Evolutionary conservation across 2,329 filamentous ascomycete species (phyloP), one percentile per base, ranked within the genome.

Genomic region (Alternaria metachromatica): DNA sequence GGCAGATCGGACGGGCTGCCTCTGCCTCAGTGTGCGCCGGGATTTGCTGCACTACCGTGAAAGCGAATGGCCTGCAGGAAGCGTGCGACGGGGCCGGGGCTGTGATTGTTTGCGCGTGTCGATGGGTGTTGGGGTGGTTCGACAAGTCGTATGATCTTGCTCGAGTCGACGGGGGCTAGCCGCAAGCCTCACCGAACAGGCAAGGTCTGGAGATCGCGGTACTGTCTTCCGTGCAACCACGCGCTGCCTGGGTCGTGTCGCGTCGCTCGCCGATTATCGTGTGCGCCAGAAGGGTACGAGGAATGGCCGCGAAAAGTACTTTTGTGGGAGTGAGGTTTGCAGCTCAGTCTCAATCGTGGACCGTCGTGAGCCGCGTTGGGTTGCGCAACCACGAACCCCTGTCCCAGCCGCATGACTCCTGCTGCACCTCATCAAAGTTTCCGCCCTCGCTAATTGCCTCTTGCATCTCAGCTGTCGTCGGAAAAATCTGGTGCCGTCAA

Each of bases 61-160:
- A 10, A 41, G 55, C 60, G 10, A 45, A 41, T 58, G 9, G 60
- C 41, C 54, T 66, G 60, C 56, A 53, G 41, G 20, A 51, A 30
- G 48, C 11, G 60, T 60, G 41, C 53, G 50, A 66, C 53, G n/a
- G 46, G 26, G 46, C 60, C 51, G 51, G 63, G 63, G 41, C 28
- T 23, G 45, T 49, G 57, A 33, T 23, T 55, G 65, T 26, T 57
- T 62, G 53, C 37, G 57, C 45, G 50, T 60, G 37, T 51, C 58
- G 55, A 49, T 58, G 53, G 50, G 55, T 48, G 55, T 51, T 57
- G 54, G 57, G 23, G 60, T 65, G 64, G 57, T 53, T 43, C 50
- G 55, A 58, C 28, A 57, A 55, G 56, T 66, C 57, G 64, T 64
- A 61, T 53, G 64, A 66, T 66, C 20, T 48, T 48, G 50, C 55